A percentile compares a stretch with the other conserved stretches of the same genome.
phyloP scores from a whole-genome alignment of 2,329 filamentous ascomycete species.

The Pestalotiopsis fici region DNA sequence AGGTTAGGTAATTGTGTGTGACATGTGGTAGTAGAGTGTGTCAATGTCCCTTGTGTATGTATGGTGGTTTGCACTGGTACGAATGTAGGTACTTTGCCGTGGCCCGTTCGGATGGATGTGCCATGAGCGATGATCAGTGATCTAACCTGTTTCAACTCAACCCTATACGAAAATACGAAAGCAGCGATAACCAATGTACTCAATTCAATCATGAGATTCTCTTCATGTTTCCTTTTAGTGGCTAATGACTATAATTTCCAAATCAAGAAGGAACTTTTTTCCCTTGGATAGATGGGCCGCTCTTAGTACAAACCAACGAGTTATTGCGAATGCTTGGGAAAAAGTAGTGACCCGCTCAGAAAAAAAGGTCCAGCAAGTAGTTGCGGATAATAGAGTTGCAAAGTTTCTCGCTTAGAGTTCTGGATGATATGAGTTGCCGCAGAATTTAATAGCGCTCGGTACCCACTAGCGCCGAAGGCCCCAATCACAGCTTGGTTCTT shows the following conservation, averaged over 20 bases:
- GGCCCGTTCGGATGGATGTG: not conserved
- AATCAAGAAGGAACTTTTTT: no score
- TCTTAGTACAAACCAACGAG: not conserved
- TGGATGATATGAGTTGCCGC: slow-evolving; percentile 7
- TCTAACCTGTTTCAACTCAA: not conserved
- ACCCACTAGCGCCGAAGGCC: not conserved
- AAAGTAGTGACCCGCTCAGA: not conserved
- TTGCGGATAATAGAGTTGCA: slow-evolving; percentile 7
- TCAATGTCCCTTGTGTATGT: not conserved
- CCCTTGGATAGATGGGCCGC: no score
- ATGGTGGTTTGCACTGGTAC: not conserved
- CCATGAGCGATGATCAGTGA: not conserved
- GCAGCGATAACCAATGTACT: not conserved
- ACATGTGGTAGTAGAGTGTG: not conserved
- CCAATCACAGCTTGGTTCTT: not conserved
- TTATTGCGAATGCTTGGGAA: not conserved
- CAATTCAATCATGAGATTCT: not conserved
- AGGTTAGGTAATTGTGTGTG: no score
- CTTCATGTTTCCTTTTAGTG: not conserved
- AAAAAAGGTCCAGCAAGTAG: not conserved
- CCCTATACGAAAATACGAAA: not conserved
- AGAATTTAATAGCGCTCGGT: slow-evolving; percentile 9
- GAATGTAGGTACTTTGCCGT: not conserved
- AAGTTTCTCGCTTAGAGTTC: slow-evolving; percentile 3
- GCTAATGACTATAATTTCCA: no score